Evolutionary conservation across 331 rosid species (phyloP).

Genomic region (Malus hybrid): DNA sequence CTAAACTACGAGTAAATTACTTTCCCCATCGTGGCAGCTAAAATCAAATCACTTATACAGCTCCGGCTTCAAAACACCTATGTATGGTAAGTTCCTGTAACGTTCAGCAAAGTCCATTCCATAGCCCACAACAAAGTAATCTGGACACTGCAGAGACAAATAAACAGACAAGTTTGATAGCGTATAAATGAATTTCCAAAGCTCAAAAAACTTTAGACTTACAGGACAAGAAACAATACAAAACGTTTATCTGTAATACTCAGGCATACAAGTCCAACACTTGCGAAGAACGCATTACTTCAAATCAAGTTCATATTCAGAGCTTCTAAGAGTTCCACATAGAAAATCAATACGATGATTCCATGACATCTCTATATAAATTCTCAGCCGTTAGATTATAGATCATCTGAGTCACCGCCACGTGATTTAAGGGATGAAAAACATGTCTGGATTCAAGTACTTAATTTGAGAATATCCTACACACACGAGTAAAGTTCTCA

Average conservation of each 20-base stretch:
- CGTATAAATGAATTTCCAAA: not conserved
- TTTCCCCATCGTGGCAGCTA: not conserved
- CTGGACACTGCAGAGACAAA: slow-evolving; percentile 66
- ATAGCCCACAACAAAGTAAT: slow-evolving; percentile 80
- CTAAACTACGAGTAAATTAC: not conserved
- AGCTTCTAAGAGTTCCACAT: not conserved
- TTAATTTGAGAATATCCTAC: not conserved
- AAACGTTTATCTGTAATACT: not conserved
- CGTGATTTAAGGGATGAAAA: not conserved
- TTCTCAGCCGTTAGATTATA: not conserved
- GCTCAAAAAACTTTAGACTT: not conserved
- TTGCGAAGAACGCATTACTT: not conserved
- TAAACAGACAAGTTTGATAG: not conserved
- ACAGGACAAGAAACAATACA: not conserved
- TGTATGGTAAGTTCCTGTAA: slow-evolving; percentile 77
- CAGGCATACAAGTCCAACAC: not conserved
- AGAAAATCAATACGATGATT: not conserved
- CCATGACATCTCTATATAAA: not conserved
- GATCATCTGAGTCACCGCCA: not conserved
- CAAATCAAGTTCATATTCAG: not conserved
- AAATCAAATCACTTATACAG: slow-evolving; percentile 33
- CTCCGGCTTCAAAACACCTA: slow-evolving; percentile 84
- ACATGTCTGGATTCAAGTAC: not conserved
- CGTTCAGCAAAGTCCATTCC: slow-evolving; percentile 79
- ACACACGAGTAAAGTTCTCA: not conserved